Conservation (phyloP, 495 filamentous ascomycete genomes). For the Thozetella sp. region DNA sequence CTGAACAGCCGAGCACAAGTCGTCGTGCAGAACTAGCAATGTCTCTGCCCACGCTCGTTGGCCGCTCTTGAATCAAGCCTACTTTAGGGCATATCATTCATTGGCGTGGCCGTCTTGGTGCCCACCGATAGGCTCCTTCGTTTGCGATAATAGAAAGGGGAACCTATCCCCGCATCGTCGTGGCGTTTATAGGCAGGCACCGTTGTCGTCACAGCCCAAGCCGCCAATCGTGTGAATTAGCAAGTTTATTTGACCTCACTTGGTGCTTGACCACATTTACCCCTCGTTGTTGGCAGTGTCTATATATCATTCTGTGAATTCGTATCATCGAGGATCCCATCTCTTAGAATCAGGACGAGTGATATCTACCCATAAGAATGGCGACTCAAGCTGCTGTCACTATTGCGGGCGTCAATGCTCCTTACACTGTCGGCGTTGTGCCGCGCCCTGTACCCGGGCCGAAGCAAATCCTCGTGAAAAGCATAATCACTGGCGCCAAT, state of each 20-base stretch:
- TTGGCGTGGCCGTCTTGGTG: too few species aligned
- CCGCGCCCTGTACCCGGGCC: constrained; percentile 30
- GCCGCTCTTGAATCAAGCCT: too few species aligned
- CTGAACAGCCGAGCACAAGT: too few species aligned
- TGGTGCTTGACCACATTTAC: neutral
- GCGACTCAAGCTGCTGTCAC: constrained; percentile 21
- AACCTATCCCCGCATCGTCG: too few species aligned
- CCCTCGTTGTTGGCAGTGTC: neutral
- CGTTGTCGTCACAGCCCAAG: neutral
- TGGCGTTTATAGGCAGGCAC: neutral
- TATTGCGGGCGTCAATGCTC: constrained; percentile 13
- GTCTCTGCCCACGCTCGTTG: too few species aligned
- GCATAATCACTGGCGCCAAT: constrained; percentile 59
- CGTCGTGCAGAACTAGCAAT: too few species aligned
- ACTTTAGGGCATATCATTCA: too few species aligned
- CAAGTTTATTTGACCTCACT: neutral
- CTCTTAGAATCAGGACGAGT: neutral
- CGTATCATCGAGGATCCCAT: neutral
- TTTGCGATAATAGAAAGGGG: too few species aligned
- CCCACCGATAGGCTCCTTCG: too few species aligned
- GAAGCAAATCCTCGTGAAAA: constrained; percentile 59
- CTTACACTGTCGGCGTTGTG: constrained; percentile 17
- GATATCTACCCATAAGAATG: constrained; percentile 11
- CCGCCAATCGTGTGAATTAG: neutral
- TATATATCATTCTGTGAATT: neutral